Evolutionary conservation across 2,329 filamentous ascomycete genomes (phyloP).

Genomic region (Fusarium sp.): DNA sequence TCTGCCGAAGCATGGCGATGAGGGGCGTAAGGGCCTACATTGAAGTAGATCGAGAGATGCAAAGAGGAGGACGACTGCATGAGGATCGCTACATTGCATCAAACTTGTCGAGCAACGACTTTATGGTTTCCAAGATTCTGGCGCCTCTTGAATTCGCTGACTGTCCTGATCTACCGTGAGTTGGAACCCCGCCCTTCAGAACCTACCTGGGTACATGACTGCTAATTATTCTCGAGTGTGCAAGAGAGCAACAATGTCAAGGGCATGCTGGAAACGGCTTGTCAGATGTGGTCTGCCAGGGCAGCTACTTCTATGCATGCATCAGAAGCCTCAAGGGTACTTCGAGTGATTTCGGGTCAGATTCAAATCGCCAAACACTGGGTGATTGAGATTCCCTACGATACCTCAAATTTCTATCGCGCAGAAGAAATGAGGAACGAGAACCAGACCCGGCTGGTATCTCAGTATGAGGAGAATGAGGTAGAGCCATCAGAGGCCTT

Average conservation of each 20-base stretch:
- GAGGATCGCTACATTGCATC: slow-evolving; percentile 7
- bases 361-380: not conserved
- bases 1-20: slow-evolving; percentile 18
- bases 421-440: not conserved
- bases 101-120: slow-evolving; percentile 3
- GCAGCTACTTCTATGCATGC: not conserved
- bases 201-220: not conserved
- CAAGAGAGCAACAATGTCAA: not conserved
- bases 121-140: slow-evolving; percentile 13
- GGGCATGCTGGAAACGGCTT: not conserved
- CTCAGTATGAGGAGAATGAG: not conserved
- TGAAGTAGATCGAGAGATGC: slow-evolving; percentile 25
- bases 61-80: slow-evolving; percentile 15
- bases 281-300: slow-evolving; percentile 11
- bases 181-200: not conserved
- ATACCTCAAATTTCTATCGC: fast-evolving
- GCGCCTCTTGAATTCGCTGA: slow-evolving; percentile 15
- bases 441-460: not conserved
- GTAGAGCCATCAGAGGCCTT: not conserved
- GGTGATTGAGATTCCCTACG: not conserved
- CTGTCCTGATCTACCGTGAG: slow-evolving; percentile 24
- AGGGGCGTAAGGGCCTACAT: slow-evolving; percentile 17
- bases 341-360: not conserved
- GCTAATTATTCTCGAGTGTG: not conserved
- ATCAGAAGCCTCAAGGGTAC: not conserved